Percentiles rank a stretch among this genome's conserved stretches.
These are phyloP conservation scores for Phytophthora multivora DNA, from an alignment of 352 stramenopile species.

Conservation along the genomic window DNA sequence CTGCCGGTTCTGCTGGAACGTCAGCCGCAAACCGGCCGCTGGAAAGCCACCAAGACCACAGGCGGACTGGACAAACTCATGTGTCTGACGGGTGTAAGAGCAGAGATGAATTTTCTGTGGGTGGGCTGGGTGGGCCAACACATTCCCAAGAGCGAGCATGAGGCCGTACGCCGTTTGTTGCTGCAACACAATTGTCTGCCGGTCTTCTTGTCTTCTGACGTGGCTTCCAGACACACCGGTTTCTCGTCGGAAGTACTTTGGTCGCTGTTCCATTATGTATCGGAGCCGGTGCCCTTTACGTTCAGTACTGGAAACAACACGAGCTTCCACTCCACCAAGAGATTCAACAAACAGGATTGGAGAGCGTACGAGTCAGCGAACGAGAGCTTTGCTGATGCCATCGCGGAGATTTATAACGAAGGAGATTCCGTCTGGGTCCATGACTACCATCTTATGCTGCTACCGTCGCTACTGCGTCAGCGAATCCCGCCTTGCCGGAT, in stretches of 20 bases:
- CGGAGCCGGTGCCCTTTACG: conserved; percentile 62
- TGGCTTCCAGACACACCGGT: conserved; percentile 85
- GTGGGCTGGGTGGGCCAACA: conserved; percentile 91
- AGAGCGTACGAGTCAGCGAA: conserved; percentile 89
- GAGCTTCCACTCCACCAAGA: conserved; percentile 62
- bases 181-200: conserved; percentile 89
- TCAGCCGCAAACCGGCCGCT: conserved; percentile 75
- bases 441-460: conserved; percentile 91
- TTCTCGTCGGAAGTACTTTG: conserved; percentile 92
- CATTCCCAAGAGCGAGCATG: conserved; percentile 82
- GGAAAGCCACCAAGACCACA: conserved; percentile 86
- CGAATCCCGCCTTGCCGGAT: conserved; percentile 76
- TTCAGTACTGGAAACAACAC: conserved; percentile 42
- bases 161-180: conserved; percentile 70
- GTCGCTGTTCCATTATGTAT: conserved; percentile 92
- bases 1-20: conserved; percentile 79
- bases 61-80: conserved; percentile 88
- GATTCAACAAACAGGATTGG: conserved; percentile 91
- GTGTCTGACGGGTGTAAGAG: conserved; percentile 71
- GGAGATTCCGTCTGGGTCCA: conserved; percentile 90
- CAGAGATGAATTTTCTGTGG: conserved; percentile 83
- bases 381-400: conserved; percentile 83
- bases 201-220: conserved; percentile 85
- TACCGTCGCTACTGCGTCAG: conserved; percentile 84
- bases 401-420: conserved; percentile 88